phyloP scores from a whole-genome alignment of 2,329 filamentous ascomycete genomes.

The Sclerotinia minor region DNA sequence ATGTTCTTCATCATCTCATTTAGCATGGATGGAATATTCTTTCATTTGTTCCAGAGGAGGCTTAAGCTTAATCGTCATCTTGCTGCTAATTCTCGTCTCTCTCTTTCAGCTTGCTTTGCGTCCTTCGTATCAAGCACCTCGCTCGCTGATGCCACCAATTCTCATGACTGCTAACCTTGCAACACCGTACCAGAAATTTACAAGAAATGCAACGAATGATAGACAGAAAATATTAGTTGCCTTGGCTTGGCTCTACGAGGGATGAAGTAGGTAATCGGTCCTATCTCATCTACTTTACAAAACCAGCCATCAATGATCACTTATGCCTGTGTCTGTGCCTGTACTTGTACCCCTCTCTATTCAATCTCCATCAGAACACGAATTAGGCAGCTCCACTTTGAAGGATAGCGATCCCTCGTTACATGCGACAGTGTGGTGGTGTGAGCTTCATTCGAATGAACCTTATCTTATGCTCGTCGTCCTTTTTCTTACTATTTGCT shows the following conservation, averaged over 20 bases:
- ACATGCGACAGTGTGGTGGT: slow-evolving; percentile 19
- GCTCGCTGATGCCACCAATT: background rate
- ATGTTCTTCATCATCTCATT: background rate
- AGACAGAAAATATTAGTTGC: background rate
- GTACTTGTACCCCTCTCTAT: background rate
- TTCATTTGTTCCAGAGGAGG: background rate
- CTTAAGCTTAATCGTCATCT: slow-evolving; percentile 2
- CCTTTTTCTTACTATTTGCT: background rate
- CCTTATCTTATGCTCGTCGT: slow-evolving; percentile 7
- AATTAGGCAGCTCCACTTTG: slow-evolving; percentile 18
- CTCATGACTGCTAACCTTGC: background rate
- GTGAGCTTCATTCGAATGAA: slow-evolving; percentile 7
- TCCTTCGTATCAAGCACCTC: background rate
- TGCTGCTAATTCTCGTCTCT: slow-evolving; percentile 8
- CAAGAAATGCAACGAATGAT: background rate
- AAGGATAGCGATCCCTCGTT: slow-evolving; percentile 17
- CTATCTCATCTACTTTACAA: slow-evolving; percentile 18
- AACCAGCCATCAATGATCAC: slow-evolving; percentile 6
- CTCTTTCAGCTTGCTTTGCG: slow-evolving; percentile 16
- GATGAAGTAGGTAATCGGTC: slow-evolving; percentile 20
- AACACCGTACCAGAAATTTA: background rate
- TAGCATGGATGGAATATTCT: background rate
- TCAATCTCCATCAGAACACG: slow-evolving; percentile 9
- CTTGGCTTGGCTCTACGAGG: slow-evolving; percentile 5
- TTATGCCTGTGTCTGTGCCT: background rate